phyloP scores from a whole-genome alignment of 1,284 basidiomycete genomes.

The Cerrena zonata region DNA sequence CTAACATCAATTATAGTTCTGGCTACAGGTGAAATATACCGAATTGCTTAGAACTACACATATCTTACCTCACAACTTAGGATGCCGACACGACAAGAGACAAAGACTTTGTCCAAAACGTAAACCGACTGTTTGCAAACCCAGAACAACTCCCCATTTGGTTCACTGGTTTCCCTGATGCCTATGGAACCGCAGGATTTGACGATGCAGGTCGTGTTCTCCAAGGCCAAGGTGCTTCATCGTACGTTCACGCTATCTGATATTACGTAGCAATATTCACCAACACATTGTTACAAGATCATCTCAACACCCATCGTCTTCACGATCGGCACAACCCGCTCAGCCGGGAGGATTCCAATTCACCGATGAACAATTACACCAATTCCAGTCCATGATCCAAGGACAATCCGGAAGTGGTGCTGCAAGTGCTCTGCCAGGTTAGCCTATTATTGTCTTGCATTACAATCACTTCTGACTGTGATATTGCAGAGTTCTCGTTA shows the following conservation, averaged over 20 bases:
- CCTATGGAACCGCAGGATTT: conserved; percentile 24
- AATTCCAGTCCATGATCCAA: not conserved
- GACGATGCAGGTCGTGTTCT: conserved; percentile 12
- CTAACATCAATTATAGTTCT: conserved; percentile 67
- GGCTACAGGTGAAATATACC: conserved; percentile 64
- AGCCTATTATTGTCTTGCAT: not conserved
- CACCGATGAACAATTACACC: not conserved
- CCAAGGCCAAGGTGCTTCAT: conserved; percentile 10
- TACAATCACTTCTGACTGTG: not conserved
- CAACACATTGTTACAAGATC: not conserved
- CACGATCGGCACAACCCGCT: not conserved
- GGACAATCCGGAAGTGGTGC: not conserved
- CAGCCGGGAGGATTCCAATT: not conserved
- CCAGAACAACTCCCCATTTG: conserved; percentile 57
- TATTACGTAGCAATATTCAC: not conserved
- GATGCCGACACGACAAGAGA: conserved; percentile 65
- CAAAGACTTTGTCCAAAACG: conserved; percentile 61
- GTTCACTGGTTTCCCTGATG: conserved; percentile 41
- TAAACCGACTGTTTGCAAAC: conserved; percentile 64
- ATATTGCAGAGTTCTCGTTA: conserved; percentile 51
- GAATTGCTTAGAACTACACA: not conserved
- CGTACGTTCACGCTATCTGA: not conserved
- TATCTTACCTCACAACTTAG: conserved; percentile 28
- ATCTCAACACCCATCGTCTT: not conserved
- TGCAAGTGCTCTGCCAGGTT: not conserved